phyloP scores from a whole-genome alignment of 2,329 filamentous ascomycete species.

The Fusarium mangiferae region DNA sequence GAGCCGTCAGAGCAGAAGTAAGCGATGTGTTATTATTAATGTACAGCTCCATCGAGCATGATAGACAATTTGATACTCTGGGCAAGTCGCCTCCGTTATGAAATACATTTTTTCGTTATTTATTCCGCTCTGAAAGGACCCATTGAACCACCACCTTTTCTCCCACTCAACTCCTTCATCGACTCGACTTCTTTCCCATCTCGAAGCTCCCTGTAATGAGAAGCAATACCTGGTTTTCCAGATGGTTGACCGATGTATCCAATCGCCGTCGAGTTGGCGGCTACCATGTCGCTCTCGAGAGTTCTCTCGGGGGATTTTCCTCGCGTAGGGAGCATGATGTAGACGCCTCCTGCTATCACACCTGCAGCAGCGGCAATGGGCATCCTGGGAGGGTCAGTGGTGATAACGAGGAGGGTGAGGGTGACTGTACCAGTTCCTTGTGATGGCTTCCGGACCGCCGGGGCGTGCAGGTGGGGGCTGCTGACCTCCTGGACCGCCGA shows the following conservation, averaged over 20 bases:
- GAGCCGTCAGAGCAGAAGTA: constrained; percentile 13
- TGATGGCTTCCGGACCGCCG: constrained; percentile 44
- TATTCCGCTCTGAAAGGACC: constrained; percentile 47
- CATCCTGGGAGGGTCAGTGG: constrained; percentile 30
- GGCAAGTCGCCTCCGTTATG: constrained; percentile 10
- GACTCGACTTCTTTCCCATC: constrained; percentile 36
- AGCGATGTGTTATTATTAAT: constrained; percentile 3
- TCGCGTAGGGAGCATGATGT: constrained; percentile 42
- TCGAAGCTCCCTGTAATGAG: constrained; percentile 30
- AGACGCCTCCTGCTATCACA: constrained; percentile 40
- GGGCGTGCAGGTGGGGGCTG: constrained; percentile 41
- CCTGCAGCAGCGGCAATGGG: constrained; percentile 45
- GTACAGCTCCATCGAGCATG: constrained; percentile 1
- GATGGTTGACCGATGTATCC: constrained; percentile 15
- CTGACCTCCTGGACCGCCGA: constrained; percentile 52
- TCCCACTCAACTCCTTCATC: constrained; percentile 46
- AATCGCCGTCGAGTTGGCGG: constrained; percentile 24
- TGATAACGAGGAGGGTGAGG: not conserved
- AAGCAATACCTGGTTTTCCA: constrained; percentile 12
- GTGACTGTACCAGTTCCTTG: constrained; percentile 46
- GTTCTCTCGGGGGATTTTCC: constrained; percentile 19
- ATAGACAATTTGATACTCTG: constrained; percentile 35
- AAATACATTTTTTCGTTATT: not conserved
- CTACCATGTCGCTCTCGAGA: constrained; percentile 19
- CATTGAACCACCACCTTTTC: constrained; percentile 42